Percentiles rank a stretch among this genome's conserved stretches.
These are phyloP conservation scores for Salisapilia sapeloensis DNA, from an alignment of 352 stramenopile genomes.

Conservation along the genomic window DNA sequence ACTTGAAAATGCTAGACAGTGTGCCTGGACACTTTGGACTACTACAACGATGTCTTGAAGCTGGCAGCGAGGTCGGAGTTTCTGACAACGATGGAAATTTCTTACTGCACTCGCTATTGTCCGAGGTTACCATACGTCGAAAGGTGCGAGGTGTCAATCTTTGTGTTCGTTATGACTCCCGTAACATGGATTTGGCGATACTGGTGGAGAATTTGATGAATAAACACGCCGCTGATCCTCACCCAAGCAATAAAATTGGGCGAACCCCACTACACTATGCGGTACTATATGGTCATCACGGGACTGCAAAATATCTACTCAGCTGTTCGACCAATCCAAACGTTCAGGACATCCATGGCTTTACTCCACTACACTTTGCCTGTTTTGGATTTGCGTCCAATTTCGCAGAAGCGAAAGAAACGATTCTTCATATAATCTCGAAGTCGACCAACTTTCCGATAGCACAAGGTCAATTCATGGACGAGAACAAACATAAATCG, in stretches of 20 bases:
- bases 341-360: conserved; percentile 25
- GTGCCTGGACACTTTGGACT: conserved; percentile 6
- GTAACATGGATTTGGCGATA: conserved; percentile 4
- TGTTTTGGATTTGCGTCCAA: conserved; percentile 35
- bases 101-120: conserved; percentile 41
- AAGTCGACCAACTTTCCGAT: conserved; percentile 9
- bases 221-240: conserved; percentile 14
- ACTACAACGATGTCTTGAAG: conserved; percentile 14
- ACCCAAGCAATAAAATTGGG: conserved; percentile 37
- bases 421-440: conserved; percentile 16
- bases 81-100: conserved; percentile 44
- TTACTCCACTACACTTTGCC: conserved; percentile 47
- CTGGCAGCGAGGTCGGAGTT: conserved; percentile 31
- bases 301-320: conserved; percentile 20
- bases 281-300: conserved; percentile 35
- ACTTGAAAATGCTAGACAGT: conserved; percentile 6
- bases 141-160: conserved; percentile 31
- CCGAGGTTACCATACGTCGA: conserved; percentile 21
- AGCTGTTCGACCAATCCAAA: conserved; percentile 35
- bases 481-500: conserved; percentile 42
- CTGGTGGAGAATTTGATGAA: conserved; percentile 16
- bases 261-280: conserved; percentile 52
- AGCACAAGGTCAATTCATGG: conserved; percentile 11
- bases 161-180: conserved; percentile 42
- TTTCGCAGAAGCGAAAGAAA: conserved; percentile 5